Percentiles rank a stretch among this genome's conserved stretches.
phyloP scores from a whole-genome alignment of 192 early-diverging fungal genomes.

The Dispira parvispora region DNA sequence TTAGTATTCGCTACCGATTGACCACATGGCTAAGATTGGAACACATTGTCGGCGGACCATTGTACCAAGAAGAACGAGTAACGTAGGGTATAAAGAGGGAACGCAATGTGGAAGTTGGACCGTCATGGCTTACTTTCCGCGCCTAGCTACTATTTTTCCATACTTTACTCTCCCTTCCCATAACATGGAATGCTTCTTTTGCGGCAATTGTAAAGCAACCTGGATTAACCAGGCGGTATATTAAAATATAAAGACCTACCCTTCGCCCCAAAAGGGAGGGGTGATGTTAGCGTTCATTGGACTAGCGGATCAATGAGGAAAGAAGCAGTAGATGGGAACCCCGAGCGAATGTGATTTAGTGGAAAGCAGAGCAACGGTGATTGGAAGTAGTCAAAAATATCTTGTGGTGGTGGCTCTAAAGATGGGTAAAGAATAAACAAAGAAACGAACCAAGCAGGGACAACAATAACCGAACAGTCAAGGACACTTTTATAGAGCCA shows the following conservation, averaged over 20 bases:
- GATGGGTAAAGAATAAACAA: no score
- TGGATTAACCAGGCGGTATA: neutral
- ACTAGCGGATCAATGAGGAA: neutral
- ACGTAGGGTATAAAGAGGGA: neutral
- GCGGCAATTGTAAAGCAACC: neutral
- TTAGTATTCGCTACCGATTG: no score
- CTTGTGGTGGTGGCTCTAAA: no score
- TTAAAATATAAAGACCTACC: neutral
- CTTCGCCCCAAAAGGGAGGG: slow-evolving; percentile 2
- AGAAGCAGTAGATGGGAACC: no score
- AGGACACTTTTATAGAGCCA: no score
- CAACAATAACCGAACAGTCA: no score
- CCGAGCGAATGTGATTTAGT: no score
- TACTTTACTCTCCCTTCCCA: neutral
- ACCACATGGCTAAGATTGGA: no score
- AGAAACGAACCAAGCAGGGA: no score
- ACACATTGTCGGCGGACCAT: no score
- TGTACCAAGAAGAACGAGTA: neutral
- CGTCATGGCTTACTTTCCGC: neutral
- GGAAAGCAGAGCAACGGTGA: no score
- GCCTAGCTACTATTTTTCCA: neutral
- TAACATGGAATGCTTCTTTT: neutral
- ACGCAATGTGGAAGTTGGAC: neutral
- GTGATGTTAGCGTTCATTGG: neutral
- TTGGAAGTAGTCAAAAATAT: no score